phyloP scores from a whole-genome alignment of 78 protist genomes.

The slime mould (Dictyostelium discoideum) region DNA sequence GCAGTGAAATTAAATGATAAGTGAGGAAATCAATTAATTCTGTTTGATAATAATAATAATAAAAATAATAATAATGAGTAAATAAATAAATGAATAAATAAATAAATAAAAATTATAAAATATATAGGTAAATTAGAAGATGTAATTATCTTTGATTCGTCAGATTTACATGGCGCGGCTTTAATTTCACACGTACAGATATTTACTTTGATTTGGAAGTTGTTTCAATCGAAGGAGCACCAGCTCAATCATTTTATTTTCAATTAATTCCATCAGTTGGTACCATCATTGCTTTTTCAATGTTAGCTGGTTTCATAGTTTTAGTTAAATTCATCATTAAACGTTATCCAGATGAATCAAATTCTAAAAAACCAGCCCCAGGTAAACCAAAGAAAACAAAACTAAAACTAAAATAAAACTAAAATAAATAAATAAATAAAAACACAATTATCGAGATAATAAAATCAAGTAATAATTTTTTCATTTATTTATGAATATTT shows the following conservation, averaged over 20 bases:
- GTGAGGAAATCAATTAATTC: too few relatives aligned
- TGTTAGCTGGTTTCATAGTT: constrained; percentile 26
- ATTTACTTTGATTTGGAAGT: constrained; percentile 31
- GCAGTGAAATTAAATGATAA: too few relatives aligned
- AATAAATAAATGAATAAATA: too few relatives aligned
- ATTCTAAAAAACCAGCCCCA: constrained; percentile 7
- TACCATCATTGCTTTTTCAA: constrained; percentile 28
- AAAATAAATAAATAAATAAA: background rate
- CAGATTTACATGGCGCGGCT: too few relatives aligned
- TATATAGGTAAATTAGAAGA: too few relatives aligned
- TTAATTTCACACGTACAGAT: constrained; percentile 63
- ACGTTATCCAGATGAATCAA: background rate
- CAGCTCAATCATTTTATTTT: constrained; percentile 28
- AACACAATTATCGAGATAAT: too few relatives aligned
- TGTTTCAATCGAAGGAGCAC: constrained; percentile 1
- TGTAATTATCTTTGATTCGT: too few relatives aligned
- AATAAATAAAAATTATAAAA: too few relatives aligned
- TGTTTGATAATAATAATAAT: too few relatives aligned
- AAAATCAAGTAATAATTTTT: too few relatives aligned
- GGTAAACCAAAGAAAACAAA: constrained; percentile 1
- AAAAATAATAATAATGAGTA: too few relatives aligned
- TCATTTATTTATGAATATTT: too few relatives aligned
- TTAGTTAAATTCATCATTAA: background rate
- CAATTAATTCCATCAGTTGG: constrained; percentile 31
- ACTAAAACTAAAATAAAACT: background rate